Conservation (phyloP, 2,329 filamentous ascomycete genomes). For the Cytospora mali region DNA sequence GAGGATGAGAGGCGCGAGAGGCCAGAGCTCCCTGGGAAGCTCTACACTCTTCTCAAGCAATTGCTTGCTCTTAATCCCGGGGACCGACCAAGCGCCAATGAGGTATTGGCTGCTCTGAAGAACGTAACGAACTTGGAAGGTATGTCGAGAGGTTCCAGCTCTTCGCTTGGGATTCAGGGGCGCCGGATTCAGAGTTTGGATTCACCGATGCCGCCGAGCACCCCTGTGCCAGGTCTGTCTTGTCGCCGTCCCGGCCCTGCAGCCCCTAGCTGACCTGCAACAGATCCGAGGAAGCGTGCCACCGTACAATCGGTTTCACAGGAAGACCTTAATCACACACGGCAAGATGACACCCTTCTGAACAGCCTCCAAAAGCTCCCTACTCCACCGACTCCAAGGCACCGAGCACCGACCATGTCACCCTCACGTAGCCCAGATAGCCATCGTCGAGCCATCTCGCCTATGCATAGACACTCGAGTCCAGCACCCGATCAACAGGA, state of each 20-base stretch:
- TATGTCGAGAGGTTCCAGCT: constrained; percentile 39
- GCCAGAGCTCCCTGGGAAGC: constrained; percentile 79
- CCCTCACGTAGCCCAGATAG: constrained; percentile 47
- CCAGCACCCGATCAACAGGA: constrained; percentile 5
- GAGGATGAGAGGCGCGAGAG: constrained; percentile 74
- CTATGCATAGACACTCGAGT: constrained; percentile 28
- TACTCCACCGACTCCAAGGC: constrained; percentile 35
- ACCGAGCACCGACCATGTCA: constrained; percentile 40
- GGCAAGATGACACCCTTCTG: constrained; percentile 31
- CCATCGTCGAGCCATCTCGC: constrained; percentile 25
- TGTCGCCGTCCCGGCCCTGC: not conserved
- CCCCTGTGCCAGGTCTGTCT: constrained; percentile 49
- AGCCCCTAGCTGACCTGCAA: constrained; percentile 15
- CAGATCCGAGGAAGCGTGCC: constrained; percentile 40
- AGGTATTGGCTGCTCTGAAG: constrained; percentile 79
- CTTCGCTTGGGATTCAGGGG: constrained; percentile 45
- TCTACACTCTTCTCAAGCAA: constrained; percentile 82
- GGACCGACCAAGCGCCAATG: constrained; percentile 79
- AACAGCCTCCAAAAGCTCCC: constrained; percentile 40
- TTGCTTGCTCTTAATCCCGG: constrained; percentile 77
- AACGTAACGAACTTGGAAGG: constrained; percentile 59
- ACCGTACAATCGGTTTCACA: constrained; percentile 38
- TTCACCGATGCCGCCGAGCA: constrained; percentile 53
- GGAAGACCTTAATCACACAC: constrained; percentile 35
- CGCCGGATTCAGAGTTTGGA: constrained; percentile 59